A percentile compares a stretch with the other conserved stretches of the same genome.
These are phyloP conservation scores for Gamsiella multidivaricata DNA, from an alignment of 192 early-diverging fungal species.

Conservation along the genomic window DNA sequence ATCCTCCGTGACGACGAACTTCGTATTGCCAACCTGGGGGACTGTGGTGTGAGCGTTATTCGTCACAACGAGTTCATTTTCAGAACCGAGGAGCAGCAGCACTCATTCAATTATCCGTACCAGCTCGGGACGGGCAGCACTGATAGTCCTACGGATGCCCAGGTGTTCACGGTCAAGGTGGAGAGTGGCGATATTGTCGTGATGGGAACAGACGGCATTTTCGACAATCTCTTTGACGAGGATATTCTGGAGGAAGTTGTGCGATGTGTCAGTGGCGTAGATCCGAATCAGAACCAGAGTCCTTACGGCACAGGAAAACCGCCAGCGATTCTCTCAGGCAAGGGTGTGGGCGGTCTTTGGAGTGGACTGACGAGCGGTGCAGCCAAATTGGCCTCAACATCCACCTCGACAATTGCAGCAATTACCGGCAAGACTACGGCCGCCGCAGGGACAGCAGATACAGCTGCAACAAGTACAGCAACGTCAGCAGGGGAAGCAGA, in stretches of 20 bases:
- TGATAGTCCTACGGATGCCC: constrained; percentile 86
- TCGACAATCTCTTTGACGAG: constrained; percentile 98
- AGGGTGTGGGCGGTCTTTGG: constrained; percentile 44
- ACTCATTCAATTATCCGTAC: constrained; percentile 98
- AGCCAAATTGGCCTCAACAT: constrained; percentile 32
- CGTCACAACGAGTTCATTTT: constrained; percentile 90
- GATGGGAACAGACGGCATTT: constrained; percentile 92
- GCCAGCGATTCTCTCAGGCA: constrained; percentile 11
- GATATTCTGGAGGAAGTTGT: constrained; percentile 93
- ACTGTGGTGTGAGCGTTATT: constrained; percentile 92
- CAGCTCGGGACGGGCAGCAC: constrained; percentile 91
- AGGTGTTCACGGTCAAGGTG: constrained; percentile 85
- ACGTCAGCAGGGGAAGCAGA: not conserved
- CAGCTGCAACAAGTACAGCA: not conserved
- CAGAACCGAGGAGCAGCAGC: constrained; percentile 96
- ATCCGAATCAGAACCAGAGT: constrained; percentile 37
- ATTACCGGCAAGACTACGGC: constrained; percentile 16
- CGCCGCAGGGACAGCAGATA: not conserved
- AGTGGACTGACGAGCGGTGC: constrained; percentile 36
- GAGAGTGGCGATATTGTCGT: constrained; percentile 94
- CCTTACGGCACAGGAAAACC: constrained; percentile 37
- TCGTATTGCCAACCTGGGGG: constrained; percentile 94
- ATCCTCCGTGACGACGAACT: constrained; percentile 92
- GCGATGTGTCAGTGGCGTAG: constrained; percentile 35
- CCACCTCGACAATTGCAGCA: constrained; percentile 32